These are phyloP conservation scores for Puccinia hordei DNA, from an alignment of 1,284 basidiomycete genomes.

Conservation along the genomic window DNA sequence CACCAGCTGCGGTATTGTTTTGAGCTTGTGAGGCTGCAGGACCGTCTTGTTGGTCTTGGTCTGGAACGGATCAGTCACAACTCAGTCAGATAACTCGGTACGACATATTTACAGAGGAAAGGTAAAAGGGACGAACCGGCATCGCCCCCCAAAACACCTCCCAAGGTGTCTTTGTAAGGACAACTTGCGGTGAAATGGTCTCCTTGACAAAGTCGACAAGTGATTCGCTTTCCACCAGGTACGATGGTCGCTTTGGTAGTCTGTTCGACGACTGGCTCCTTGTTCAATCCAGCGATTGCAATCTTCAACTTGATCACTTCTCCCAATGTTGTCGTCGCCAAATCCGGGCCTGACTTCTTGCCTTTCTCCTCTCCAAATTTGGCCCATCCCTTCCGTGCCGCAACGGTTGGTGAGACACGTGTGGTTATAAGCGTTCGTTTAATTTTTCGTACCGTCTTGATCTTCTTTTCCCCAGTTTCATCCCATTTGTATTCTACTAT, in stretches of 20 bases:
- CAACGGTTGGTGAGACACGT: constrained; percentile 89
- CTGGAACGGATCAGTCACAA: constrained; percentile 4
- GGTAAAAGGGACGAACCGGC: constrained; percentile 40
- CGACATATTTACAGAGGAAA: constrained; percentile 31
- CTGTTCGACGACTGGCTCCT: constrained; percentile 73
- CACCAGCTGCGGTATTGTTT: constrained; percentile 56
- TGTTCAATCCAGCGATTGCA: constrained; percentile 69
- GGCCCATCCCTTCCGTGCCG: constrained; percentile 86
- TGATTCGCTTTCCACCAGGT: constrained; percentile 72
- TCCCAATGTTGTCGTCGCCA: constrained; percentile 91
- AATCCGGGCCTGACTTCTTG: constrained; percentile 83
- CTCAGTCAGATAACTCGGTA: background rate
- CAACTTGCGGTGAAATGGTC: constrained; percentile 98
- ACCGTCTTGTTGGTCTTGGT: constrained; percentile 63
- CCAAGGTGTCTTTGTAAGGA: constrained; percentile 89
- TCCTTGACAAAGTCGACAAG: constrained; percentile 92
- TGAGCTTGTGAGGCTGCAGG: constrained; percentile 59
- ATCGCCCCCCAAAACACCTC: constrained; percentile 67
- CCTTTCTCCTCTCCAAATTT: constrained; percentile 91
- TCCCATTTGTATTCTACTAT: constrained; percentile 81
- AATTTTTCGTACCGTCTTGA: constrained; percentile 88
- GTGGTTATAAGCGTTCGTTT: constrained; percentile 85
- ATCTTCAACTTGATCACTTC: constrained; percentile 86
- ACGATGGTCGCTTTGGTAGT: constrained; percentile 63
- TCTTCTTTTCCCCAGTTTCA: constrained; percentile 82